These are phyloP conservation scores for Termitomyces sp. DNA, from an alignment of 768 basidiomycete species.

Conservation along the genomic window DNA sequence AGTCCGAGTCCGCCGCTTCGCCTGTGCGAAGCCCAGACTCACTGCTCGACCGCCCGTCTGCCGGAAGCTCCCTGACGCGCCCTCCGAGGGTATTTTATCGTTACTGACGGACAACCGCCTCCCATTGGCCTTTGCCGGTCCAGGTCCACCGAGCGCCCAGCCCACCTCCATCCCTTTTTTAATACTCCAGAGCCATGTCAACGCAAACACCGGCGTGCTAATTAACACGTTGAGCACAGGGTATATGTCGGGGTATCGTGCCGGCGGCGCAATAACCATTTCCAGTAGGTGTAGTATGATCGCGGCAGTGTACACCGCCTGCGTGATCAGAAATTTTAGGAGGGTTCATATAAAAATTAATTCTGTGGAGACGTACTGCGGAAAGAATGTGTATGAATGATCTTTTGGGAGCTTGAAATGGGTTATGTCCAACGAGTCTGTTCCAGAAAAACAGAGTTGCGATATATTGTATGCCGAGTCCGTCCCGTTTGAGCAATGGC, in stretches of 20 bases:
- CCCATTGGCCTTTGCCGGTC: conserved; percentile 12
- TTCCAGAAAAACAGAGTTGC: conserved; percentile 78
- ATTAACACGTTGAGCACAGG: conserved; percentile 82
- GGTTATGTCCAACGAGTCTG: conserved; percentile 74
- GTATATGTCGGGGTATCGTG: conserved; percentile 82
- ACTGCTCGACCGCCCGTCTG: conserved; percentile 24
- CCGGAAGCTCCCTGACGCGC: conserved; percentile 11
- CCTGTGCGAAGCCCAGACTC: conserved; percentile 18
- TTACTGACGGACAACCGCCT: conserved; percentile 9
- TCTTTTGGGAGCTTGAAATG: conserved; percentile 43
- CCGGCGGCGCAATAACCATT: conserved; percentile 56
- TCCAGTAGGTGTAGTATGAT: conserved; percentile 64
- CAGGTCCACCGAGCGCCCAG: conserved; percentile 73
- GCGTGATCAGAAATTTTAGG: conserved; percentile 7
- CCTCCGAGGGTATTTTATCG: conserved; percentile 7
- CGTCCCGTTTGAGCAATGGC: conserved; percentile 82
- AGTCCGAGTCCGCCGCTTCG: not conserved
- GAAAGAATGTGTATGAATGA: conserved; percentile 57
- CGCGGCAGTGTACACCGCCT: conserved; percentile 58
- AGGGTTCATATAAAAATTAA: conserved; percentile 1
- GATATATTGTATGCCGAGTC: conserved; percentile 71
- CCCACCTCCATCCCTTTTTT: conserved; percentile 74
- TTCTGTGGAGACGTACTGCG: conserved; percentile 35
- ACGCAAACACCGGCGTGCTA: conserved; percentile 74
- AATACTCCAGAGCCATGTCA: conserved; percentile 90